Evolutionary conservation across 2,329 filamentous ascomycete species (phyloP), one percentile per base, ranked within the genome.

Genomic region (Tolypocladium cylindrosporum): DNA sequence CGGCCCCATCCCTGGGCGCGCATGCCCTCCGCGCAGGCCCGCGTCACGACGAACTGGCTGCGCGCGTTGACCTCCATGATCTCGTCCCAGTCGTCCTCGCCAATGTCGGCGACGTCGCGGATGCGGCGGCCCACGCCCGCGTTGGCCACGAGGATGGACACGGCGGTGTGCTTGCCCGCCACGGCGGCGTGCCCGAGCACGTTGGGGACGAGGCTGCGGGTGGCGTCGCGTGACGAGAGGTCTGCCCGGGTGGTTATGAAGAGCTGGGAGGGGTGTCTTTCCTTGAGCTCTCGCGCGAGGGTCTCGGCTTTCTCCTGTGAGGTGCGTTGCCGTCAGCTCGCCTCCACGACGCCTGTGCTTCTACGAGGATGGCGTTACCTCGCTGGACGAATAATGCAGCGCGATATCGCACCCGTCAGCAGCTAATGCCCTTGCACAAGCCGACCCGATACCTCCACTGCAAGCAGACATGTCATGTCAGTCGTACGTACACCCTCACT

Each of bases 371-470:
- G 4, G 21, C 11, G 4, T 31, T 60, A 70, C 71, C 61, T 65
- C 62, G 57, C 66, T 73, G 2, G 70, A 69, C 0, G 68, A 66
- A 57, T 68, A 73, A 57, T 73, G 71, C 31, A 73, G 57, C 27
- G 63, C 68, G 27, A 73, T 62, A 60, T 73, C 69, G 40, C 71
- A 73, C 0, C 71, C 71, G 43, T 73, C 66, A 6, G 68, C 66
- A 21, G 71, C 71, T 54, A 73, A 61, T 4, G 64, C 65, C 56
- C 61, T 66, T 14, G 69, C 71, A 55, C 65, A 67, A 0, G 66
- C 66, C 7, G 69, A 69, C 10, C 71, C 71, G 24, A 73, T 73
- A 3, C 71, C 71, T 54, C 71, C 71, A 42, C 71, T 73, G 56
- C 50, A 31, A 31, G 31, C 36, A n/a, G 45, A 31, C 42, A 36